Conservation (phyloP, 129 eudicot genomes). For the Oenanthe sinensis region DNA sequence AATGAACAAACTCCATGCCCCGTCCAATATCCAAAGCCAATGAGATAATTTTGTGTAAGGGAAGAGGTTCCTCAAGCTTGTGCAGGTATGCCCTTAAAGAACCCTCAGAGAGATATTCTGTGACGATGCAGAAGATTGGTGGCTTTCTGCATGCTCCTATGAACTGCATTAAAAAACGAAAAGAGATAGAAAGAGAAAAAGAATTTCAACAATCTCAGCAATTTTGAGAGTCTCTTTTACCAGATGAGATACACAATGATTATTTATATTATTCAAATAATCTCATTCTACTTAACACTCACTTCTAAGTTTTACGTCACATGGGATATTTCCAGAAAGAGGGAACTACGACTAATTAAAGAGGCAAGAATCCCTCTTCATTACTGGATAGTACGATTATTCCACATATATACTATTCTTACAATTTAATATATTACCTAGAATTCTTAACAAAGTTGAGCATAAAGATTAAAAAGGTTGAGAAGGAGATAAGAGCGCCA, state of each 20-base stretch:
- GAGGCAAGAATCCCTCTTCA: neutral
- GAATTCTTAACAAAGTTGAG: neutral
- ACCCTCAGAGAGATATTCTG: constrained; percentile 90
- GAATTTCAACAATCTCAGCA: neutral
- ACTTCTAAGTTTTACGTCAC: neutral
- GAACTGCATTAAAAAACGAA: constrained; percentile 37
- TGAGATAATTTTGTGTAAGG: constrained; percentile 41
- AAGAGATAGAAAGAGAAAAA: neutral
- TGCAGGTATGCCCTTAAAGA: constrained; percentile 79
- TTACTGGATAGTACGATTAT: neutral
- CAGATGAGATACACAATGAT: neutral
- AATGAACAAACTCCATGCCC: constrained; percentile 89
- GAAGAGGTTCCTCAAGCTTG: constrained; percentile 73
- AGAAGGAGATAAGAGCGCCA: neutral
- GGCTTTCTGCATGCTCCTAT: constrained; percentile 75
- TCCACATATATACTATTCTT: neutral
- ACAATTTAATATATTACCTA: neutral
- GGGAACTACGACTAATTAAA: neutral
- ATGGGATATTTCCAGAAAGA: neutral
- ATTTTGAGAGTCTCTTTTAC: neutral
- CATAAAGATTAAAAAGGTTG: neutral
- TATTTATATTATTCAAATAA: neutral
- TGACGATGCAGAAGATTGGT: constrained; percentile 65
- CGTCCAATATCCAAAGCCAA: constrained; percentile 78
- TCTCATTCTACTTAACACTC: neutral